These are phyloP conservation scores for Verbena officinalis DNA, from an alignment of 257 asterid genomes.

Conservation along the genomic window DNA sequence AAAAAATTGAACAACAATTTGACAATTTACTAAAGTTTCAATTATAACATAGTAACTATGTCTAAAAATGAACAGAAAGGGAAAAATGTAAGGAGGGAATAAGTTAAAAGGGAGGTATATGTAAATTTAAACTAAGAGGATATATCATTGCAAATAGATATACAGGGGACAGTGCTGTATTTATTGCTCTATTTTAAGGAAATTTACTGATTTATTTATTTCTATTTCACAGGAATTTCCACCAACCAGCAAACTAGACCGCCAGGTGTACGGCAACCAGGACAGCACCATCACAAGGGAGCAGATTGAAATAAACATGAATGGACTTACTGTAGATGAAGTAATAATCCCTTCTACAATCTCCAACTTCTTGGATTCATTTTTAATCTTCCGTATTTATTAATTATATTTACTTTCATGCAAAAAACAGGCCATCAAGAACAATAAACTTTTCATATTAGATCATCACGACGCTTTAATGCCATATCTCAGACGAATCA, in stretches of 20 bases:
- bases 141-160: neutral
- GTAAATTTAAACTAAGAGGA: no score
- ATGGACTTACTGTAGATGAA: slow-evolving; percentile 63
- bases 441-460: slow-evolving; percentile 62
- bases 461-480: slow-evolving; percentile 88
- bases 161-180: no score
- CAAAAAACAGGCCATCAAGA: slow-evolving; percentile 56
- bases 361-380: neutral
- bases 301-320: slow-evolving; percentile 64
- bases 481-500: slow-evolving; percentile 77
- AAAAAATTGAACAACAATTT: no score
- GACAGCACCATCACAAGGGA: slow-evolving; percentile 60
- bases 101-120: no score
- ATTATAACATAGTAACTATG: no score
- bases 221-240: slow-evolving; percentile 70
- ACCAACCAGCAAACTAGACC: slow-evolving; percentile 70
- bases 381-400: neutral
- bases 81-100: no score
- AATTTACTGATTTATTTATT: slow-evolving; percentile 16
- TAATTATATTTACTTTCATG: neutral
- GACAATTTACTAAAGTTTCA: no score
- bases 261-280: slow-evolving; percentile 58
- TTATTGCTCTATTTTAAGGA: neutral
- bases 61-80: no score
- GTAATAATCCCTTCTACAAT: slow-evolving; percentile 43